Evolutionary conservation across 2,329 filamentous ascomycete species (phyloP), one percentile per base, ranked within the genome.

Genomic region (Talaromyces pinophilus): DNA sequence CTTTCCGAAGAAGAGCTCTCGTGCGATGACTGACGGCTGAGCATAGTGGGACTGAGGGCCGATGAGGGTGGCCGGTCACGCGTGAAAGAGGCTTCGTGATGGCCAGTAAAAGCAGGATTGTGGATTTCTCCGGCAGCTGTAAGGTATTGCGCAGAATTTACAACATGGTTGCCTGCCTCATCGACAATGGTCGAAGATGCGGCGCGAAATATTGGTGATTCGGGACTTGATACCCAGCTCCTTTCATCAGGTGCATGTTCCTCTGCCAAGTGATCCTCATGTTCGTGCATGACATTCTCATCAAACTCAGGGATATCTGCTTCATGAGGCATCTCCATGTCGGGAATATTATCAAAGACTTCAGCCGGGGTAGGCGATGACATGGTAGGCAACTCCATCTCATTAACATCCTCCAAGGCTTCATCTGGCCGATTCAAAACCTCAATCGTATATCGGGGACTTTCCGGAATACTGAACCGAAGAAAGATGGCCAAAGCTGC

Each of bases 401-500:
- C 42, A 50, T 64, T 52, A 17, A 67, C 65, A 33, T 67, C 57
- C 38, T 63, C 38, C 40, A 50, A 17, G 19, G 61, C 22, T 46
- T 69, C 57, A 59, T 65, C 54, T 13, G 67, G 59, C 7, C 66
- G 69, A 46, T 70, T 67, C 8, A 69, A 61, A 67, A 88, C 86
- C 70, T 89, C 87, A 33, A 87, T 81, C 15, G 84, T 87, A 77
- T 88, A 89, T 42, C 88, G 78, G 8, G 86, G 86, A 55, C 85
- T 87, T 73, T 89, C 87, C 62, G 86, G 87, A 44, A 89, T 82
- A 68, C 87, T 87, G 72, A 89, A 86, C 22, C 87, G 84, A 69
- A 88, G 88, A 64, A 87, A 82, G 68, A 89, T 85, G 70, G 87
- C 87, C 3, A 89, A 76, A n/a, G 87, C 75, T 2, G 86, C 87